phyloP scores from a whole-genome alignment of 2,329 filamentous ascomycete species.

The Colletotrichum endophyticum region DNA sequence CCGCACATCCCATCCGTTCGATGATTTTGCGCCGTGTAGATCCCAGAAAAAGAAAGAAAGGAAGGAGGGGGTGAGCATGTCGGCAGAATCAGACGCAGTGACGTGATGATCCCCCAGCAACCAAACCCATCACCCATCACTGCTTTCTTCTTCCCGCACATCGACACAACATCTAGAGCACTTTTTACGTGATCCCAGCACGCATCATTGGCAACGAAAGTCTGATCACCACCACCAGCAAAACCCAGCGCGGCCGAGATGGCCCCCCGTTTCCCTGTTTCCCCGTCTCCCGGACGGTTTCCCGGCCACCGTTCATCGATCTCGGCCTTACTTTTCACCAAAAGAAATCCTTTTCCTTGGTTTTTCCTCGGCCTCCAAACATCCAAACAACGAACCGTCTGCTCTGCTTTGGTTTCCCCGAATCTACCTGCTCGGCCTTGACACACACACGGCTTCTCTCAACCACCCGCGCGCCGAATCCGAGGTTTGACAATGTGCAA shows the following conservation, averaged over 20 bases:
- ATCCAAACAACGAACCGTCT: background rate
- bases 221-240: background rate
- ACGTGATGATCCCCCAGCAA: background rate
- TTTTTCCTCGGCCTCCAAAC: background rate
- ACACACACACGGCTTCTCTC: background rate
- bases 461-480: background rate
- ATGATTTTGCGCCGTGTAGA: background rate
- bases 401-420: too few species aligned
- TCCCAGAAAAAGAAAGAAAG: background rate
- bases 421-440: background rate
- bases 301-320: background rate
- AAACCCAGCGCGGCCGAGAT: background rate
- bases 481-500: background rate
- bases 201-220: background rate
- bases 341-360: background rate
- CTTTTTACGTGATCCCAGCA: conserved; percentile 7
- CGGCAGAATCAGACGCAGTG: background rate
- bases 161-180: background rate
- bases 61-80: background rate
- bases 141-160: background rate
- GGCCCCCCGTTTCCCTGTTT: background rate
- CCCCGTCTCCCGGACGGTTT: background rate
- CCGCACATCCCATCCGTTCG: background rate
- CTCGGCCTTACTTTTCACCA: background rate
- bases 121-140: background rate